These are phyloP conservation scores for Porphyrellus sp. DNA, from an alignment of 1,284 basidiomycete genomes.

Conservation along the genomic window DNA sequence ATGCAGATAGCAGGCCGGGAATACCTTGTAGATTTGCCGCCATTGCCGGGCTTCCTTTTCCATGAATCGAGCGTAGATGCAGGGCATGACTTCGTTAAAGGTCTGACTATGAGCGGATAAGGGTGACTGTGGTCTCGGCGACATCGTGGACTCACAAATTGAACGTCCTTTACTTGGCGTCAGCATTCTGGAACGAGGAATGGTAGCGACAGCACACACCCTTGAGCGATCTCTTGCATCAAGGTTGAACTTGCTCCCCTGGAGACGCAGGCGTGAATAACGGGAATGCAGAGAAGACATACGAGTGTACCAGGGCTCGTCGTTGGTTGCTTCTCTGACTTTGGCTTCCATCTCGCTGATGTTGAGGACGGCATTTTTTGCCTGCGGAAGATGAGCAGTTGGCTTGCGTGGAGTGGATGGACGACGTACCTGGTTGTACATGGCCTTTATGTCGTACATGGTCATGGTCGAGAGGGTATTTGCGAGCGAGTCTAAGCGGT, in stretches of 20 bases:
- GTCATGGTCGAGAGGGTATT: conserved; percentile 72
- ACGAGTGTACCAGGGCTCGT: conserved; percentile 85
- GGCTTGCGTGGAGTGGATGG: not conserved
- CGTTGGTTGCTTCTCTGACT: conserved; percentile 95
- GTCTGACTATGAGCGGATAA: conserved; percentile 65
- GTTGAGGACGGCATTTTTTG: conserved; percentile 90
- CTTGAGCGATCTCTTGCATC: conserved; percentile 98
- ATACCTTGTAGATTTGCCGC: conserved; percentile 98
- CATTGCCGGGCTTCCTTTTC: conserved; percentile 98
- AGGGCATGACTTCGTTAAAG: conserved; percentile 99
- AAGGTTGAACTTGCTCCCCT: conserved; percentile 98
- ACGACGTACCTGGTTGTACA: conserved; percentile 80
- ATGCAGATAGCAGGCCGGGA: not conserved
- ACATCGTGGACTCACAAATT: conserved; percentile 71
- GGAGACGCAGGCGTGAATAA: conserved; percentile 13
- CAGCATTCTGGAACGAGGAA: conserved; percentile 4
- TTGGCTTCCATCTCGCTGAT: conserved; percentile 97
- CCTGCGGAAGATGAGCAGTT: conserved; percentile 42
- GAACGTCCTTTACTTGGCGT: conserved; percentile 61
- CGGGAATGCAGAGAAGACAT: not conserved
- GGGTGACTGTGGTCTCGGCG: not conserved
- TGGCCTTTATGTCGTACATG: conserved; percentile 89
- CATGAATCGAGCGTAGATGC: conserved; percentile 93
- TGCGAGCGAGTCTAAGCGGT: conserved; percentile 64
- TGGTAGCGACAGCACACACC: conserved; percentile 50